phyloP scores from a whole-genome alignment of 2,329 filamentous ascomycete genomes.

The Magnaporthales sp. region DNA sequence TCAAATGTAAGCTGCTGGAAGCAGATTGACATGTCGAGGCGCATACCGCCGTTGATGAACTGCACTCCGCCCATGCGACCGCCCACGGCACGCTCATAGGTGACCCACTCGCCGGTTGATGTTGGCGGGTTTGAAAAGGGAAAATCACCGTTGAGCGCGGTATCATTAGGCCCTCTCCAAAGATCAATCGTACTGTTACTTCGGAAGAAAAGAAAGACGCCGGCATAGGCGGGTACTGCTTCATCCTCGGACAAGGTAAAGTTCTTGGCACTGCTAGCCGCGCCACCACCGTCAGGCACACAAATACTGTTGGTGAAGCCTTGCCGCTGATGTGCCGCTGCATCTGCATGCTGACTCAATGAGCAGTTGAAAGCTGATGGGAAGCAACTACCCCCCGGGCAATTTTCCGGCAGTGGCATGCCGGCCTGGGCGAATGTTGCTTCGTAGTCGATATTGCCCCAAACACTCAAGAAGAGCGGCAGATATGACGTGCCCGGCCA shows the following conservation, averaged over 20 bases:
- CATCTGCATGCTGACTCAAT: constrained; percentile 7
- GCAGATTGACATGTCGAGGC: constrained; percentile 10
- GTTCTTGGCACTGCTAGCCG: constrained; percentile 2
- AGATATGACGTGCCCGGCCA: background rate
- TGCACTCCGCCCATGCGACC: background rate
- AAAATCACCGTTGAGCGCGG: constrained; percentile 5
- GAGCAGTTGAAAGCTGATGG: constrained; percentile 13
- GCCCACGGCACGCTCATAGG: constrained; percentile 1
- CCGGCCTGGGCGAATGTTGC: constrained; percentile 10
- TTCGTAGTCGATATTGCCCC: constrained; percentile 12
- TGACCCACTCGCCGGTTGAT: constrained; percentile 4
- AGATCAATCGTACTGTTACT: constrained; percentile 8
- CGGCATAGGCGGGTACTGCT: constrained; percentile 3
- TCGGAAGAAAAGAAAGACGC: constrained; percentile 6
- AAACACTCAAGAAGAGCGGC: constrained; percentile 4
- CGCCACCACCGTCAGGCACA: constrained; percentile 7
- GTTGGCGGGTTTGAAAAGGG: background rate
- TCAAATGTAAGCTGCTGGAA: constrained; percentile 12
- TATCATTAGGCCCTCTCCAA: constrained; percentile 6
- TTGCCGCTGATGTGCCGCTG: background rate
- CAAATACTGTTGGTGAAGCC: constrained; percentile 10
- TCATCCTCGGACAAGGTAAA: constrained; percentile 5
- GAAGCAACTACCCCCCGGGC: constrained; percentile 9
- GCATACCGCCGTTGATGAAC: constrained; percentile 8
- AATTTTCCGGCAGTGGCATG: constrained; percentile 9